Conservation (phyloP, 2,329 filamentous ascomycete genomes). For the Cordyceps cateniannulata region DNA sequence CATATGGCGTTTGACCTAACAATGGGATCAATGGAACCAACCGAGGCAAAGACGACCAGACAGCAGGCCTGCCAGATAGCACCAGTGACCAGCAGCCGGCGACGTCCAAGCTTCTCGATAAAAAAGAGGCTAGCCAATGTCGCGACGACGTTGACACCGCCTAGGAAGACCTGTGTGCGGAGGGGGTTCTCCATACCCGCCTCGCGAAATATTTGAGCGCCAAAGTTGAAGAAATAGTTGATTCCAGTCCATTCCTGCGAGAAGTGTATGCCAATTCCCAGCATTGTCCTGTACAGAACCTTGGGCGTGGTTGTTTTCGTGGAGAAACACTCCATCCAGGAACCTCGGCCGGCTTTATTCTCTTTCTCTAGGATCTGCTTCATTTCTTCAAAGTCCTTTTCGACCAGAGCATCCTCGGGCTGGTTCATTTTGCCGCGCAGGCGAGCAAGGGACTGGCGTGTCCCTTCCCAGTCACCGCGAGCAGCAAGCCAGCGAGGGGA, state of each 20-base stretch:
- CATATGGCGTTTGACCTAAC: conserved; percentile 32
- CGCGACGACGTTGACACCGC: conserved; percentile 60
- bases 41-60: conserved; percentile 57
- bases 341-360: conserved; percentile 36
- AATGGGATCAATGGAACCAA: conserved; percentile 44
- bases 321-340: conserved; percentile 56
- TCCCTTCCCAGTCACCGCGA: conserved; percentile 38
- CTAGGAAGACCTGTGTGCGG: conserved; percentile 61
- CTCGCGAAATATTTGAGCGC: conserved; percentile 59
- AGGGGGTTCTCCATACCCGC: conserved; percentile 62
- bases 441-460: conserved; percentile 43
- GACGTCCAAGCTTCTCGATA: conserved; percentile 62
- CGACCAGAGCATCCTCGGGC: conserved; percentile 36
- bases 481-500: conserved; percentile 51
- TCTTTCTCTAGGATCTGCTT: conserved; percentile 40
- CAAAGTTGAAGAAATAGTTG: conserved; percentile 60
- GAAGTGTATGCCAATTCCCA: conserved; percentile 58
- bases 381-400: conserved; percentile 49
- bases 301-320: conserved; percentile 45
- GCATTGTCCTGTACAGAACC: conserved; percentile 55
- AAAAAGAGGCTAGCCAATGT: conserved; percentile 63
- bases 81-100: conserved; percentile 59
- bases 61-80: conserved; percentile 62
- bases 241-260: conserved; percentile 61
- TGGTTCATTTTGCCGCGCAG: conserved; percentile 46